Base-by-base conservation (phyloP, 2,329 filamentous ascomycete species). In the Pyrenophora tritici-repentis region DNA sequence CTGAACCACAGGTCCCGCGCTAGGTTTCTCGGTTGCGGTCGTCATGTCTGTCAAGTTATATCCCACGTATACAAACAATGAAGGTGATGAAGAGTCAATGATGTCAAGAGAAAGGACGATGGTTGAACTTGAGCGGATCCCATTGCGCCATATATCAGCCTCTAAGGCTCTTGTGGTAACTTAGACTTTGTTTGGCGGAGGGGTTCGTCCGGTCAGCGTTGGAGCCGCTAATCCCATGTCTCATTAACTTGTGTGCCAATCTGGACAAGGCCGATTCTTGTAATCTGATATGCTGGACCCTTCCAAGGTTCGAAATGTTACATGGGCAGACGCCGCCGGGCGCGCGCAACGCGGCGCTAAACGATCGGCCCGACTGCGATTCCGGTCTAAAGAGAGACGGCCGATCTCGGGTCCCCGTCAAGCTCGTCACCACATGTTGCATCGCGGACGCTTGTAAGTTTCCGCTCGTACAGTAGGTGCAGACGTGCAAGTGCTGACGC, bases 361-460 rank as follows among this genome's bases (percentile, higher is more conserved):
- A 46, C 34, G 35, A 35, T 41, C 49, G 46, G 47, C 42, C 50
- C 16, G 16, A 29, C 26, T 29, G 13, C 9, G 10, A 20, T 20
- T 13, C 26, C 26, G 26, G 9, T 7, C 10, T 29, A 12, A 9
- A 29, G 3, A 12, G 26, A 29, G 3, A 13, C 16, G 42, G 48
- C 62, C 63, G 65, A 69, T 68, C 58, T 60, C 59, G 62, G 62
- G 47, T 51, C 58, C 48, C 43, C 51, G 54, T 67, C 67, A 22
- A 62, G 62, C 59, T 63, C 63, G 67, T 69, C 69, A 69, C 58
- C 65, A 68, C 50, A 49, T 48, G 42, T 36, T 20, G 31, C 44
- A 22, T 67, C 68, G 69, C 63, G 68, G 68, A 58, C 58, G 51
- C 64, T 70, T 66, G 62, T 55, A 58, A 62, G 31, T 71, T 47